Conservation (phyloP, 2,329 filamentous ascomycete species). For the Pleurostoma richardsiae region DNA sequence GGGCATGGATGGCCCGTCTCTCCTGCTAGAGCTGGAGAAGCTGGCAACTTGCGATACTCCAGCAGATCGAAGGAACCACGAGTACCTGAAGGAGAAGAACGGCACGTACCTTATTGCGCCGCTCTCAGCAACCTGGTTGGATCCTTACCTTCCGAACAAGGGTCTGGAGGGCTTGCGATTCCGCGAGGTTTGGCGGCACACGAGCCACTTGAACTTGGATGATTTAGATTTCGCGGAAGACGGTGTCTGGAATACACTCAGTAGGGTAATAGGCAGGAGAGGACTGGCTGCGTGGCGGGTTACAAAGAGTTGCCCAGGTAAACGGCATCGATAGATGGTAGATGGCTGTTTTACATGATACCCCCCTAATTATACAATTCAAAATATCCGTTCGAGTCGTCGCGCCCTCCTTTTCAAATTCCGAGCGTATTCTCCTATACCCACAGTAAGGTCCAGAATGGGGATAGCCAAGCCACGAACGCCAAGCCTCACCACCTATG, state of each 20-base stretch:
- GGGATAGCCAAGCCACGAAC: too few species aligned
- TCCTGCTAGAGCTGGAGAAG: conserved; percentile 54
- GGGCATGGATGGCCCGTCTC: conserved; percentile 57
- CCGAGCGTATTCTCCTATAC: too few species aligned
- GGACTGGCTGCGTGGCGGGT: conserved; percentile 60
- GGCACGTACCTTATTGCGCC: conserved; percentile 71
- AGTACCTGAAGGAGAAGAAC: conserved; percentile 56
- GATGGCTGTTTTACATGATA: background rate
- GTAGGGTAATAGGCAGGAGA: conserved; percentile 59
- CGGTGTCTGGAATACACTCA: conserved; percentile 66
- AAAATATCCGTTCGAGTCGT: background rate
- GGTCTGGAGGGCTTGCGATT: conserved; percentile 57
- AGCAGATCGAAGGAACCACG: conserved; percentile 46
- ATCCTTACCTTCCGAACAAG: conserved; percentile 56
- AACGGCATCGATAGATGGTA: background rate
- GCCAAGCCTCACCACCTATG: too few species aligned
- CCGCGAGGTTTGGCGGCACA: conserved; percentile 65
- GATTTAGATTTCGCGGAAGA: conserved; percentile 77
- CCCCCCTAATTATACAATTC: background rate
- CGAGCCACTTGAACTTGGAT: conserved; percentile 68
- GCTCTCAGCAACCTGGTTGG: conserved; percentile 64
- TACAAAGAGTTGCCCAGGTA: conserved; percentile 49
- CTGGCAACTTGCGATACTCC: conserved; percentile 60
- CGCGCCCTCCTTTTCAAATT: too few species aligned
- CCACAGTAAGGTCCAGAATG: background rate